phyloP scores from a whole-genome alignment of 257 asterid genomes.

The Henckelia pumila region DNA sequence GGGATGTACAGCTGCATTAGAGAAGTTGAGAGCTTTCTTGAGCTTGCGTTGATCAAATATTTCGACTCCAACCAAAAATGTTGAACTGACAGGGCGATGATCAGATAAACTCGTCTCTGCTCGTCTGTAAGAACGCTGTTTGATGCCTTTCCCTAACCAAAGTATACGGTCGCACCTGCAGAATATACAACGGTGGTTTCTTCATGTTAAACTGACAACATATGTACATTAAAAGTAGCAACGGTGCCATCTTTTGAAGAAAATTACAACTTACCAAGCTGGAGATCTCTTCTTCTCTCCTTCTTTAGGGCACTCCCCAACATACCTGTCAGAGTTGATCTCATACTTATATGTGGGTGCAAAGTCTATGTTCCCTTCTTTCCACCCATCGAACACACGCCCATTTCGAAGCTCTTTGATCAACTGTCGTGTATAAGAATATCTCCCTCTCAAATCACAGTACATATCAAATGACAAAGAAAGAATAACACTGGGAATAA shows the following conservation, averaged over 20 bases:
- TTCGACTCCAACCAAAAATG: conserved; percentile 71
- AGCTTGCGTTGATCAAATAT: conserved; percentile 77
- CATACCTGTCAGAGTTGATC: conserved; percentile 63
- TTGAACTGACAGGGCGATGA: conserved; percentile 82
- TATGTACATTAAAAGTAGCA: too few species aligned
- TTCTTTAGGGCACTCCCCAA: conserved; percentile 63
- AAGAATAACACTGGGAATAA: not conserved
- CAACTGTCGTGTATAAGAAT: conserved; percentile 46
- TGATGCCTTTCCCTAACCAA: conserved; percentile 88
- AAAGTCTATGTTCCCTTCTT: conserved; percentile 76
- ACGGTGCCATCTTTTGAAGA: not conserved
- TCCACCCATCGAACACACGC: conserved; percentile 86
- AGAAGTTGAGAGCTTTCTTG: conserved; percentile 66
- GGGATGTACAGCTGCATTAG: conserved; percentile 63
- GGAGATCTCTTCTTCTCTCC: conserved; percentile 95
- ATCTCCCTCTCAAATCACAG: too few species aligned
- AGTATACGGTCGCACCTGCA: conserved; percentile 94
- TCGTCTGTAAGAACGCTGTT: conserved; percentile 61
- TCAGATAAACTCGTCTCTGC: conserved; percentile 71
- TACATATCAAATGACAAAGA: too few species aligned
- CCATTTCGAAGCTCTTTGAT: conserved; percentile 69
- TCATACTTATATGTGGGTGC: conserved; percentile 94
- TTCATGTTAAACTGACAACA: not conserved
- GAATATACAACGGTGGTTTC: too few species aligned
- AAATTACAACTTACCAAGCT: conserved; percentile 62